These are phyloP conservation scores for Westerdykella ornata DNA, from an alignment of 2,329 filamentous ascomycete genomes.

Conservation along the genomic window DNA sequence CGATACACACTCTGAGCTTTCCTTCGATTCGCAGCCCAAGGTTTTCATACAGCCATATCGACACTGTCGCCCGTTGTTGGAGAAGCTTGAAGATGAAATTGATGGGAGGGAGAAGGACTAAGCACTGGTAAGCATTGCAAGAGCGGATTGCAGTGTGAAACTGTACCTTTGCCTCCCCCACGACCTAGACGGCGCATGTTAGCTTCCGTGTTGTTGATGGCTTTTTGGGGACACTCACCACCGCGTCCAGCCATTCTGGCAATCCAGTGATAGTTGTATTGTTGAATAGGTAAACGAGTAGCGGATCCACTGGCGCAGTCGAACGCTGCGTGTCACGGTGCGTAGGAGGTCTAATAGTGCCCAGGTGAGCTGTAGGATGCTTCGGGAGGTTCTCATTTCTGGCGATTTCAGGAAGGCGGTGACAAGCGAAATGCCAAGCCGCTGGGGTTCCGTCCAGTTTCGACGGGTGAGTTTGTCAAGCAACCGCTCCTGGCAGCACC, in stretches of 20 bases:
- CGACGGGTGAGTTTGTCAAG: slow-evolving; percentile 18
- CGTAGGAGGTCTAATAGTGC: too few relatives aligned
- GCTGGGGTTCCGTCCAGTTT: neutral
- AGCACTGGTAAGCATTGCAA: slow-evolving; percentile 8
- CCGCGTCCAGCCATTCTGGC: slow-evolving; percentile 29
- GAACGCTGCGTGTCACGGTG: too few relatives aligned
- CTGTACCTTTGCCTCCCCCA: slow-evolving; percentile 43
- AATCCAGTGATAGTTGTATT: neutral
- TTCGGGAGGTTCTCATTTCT: neutral
- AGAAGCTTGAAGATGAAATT: slow-evolving; percentile 94
- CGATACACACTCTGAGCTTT: slow-evolving; percentile 72
- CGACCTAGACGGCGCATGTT: slow-evolving; percentile 45
- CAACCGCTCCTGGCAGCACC: slow-evolving; percentile 16
- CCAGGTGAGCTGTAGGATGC: too few relatives aligned
- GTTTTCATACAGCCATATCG: slow-evolving; percentile 97
- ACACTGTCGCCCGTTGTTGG: slow-evolving; percentile 74
- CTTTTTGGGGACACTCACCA: slow-evolving; percentile 16
- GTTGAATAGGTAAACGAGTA: neutral
- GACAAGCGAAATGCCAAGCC: slow-evolving; percentile 11
- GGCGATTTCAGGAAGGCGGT: slow-evolving; percentile 11
- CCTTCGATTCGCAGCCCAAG: slow-evolving; percentile 89
- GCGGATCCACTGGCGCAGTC: too few relatives aligned
- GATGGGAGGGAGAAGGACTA: slow-evolving; percentile 66
- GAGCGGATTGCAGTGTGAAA: slow-evolving; percentile 5
- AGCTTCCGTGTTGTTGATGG: slow-evolving; percentile 11